These are phyloP conservation scores for Allomyces arbusculus DNA, from an alignment of 192 early-diverging fungal genomes.

Conservation along the genomic window DNA sequence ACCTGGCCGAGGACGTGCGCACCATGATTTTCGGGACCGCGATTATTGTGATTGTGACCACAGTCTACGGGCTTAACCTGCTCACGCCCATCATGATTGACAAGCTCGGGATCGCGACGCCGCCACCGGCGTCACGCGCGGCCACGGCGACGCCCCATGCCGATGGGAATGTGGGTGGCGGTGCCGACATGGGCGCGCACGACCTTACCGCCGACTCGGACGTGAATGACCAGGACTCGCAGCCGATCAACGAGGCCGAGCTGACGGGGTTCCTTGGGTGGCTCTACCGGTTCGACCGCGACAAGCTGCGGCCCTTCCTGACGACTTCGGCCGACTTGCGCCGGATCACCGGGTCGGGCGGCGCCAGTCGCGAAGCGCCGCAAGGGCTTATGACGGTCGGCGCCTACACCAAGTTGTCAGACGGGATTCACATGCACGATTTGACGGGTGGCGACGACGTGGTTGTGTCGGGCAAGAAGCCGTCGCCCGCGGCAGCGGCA, in stretches of 20 bases:
- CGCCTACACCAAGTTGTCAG: neutral
- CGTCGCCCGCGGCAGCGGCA: no score
- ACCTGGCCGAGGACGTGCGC: conserved; percentile 22
- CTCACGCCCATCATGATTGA: conserved; percentile 34
- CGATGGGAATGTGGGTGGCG: neutral
- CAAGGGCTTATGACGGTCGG: neutral
- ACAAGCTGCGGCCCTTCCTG: neutral
- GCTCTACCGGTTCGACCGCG: neutral
- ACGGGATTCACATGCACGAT: neutral
- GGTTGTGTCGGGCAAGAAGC: neutral
- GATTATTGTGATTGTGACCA: conserved; percentile 32
- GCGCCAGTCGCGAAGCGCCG: neutral
- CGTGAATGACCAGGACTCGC: no score
- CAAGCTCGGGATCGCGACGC: conserved; percentile 16
- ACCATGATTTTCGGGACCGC: conserved; percentile 37
- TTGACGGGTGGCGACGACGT: neutral
- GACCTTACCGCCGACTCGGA: neutral
- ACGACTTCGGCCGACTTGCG: neutral
- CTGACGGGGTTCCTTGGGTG: neutral
- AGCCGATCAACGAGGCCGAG: no score
- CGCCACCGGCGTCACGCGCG: neutral
- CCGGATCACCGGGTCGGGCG: neutral
- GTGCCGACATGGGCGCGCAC: neutral
- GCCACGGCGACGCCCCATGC: neutral
- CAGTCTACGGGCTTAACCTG: conserved; percentile 32